Percentiles rank a stretch among this genome's conserved stretches.
Conservation (phyloP, 306 rosid genomes). For the Dryas alaskensis region DNA sequence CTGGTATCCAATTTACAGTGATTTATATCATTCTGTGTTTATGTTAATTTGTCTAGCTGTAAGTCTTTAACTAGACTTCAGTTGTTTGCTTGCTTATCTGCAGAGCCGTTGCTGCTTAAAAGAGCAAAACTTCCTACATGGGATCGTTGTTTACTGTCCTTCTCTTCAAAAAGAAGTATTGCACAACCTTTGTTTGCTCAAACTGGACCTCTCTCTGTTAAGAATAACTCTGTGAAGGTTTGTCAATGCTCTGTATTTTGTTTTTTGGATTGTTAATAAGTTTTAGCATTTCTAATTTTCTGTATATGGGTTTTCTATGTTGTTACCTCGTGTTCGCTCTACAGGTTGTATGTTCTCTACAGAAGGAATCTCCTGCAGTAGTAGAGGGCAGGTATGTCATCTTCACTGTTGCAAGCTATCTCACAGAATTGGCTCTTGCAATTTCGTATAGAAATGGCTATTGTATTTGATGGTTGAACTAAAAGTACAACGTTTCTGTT, state of each 20-base stretch:
- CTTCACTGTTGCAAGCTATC: constrained; percentile 3
- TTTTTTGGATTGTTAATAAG: background rate
- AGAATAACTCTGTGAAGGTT: constrained; percentile 45
- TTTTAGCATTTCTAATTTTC: background rate
- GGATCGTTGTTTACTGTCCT: constrained; percentile 28
- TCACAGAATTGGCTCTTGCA: background rate
- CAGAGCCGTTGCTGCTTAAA: constrained; percentile 43
- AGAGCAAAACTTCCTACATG: constrained; percentile 26
- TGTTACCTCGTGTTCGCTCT: constrained; percentile 16
- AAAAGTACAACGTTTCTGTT: background rate
- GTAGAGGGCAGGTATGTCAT: constrained; percentile 61
- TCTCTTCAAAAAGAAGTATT: constrained; percentile 24
- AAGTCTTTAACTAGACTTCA: constrained; percentile 3
- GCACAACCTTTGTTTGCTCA: constrained; percentile 34
- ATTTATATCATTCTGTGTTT: background rate
- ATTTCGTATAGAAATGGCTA: background rate
- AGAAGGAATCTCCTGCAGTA: constrained; percentile 40
- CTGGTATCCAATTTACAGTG: background rate
- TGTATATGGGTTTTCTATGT: constrained; percentile 5
- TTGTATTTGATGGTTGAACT: background rate
- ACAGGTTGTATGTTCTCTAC: constrained; percentile 55
- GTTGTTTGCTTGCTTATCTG: constrained; percentile 5
- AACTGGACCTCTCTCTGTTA: constrained; percentile 31
- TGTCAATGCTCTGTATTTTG: background rate
- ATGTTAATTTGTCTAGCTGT: background rate